Percentiles rank a stretch among this genome's conserved stretches.
phyloP scores from a whole-genome alignment of 345 rosid species.

The Eutrema heterophyllum region DNA sequence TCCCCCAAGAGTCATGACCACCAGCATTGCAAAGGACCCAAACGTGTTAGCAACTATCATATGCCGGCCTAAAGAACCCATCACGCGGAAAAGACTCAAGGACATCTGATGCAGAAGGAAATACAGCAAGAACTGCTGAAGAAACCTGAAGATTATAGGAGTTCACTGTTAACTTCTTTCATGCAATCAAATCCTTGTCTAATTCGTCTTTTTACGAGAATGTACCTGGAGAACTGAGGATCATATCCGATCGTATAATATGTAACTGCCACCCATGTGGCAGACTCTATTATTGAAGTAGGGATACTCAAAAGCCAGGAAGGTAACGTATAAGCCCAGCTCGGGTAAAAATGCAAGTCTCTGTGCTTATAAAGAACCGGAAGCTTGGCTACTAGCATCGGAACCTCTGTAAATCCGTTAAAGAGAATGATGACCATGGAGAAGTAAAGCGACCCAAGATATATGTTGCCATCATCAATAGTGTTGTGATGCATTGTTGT shows the following conservation, averaged over 20 bases:
- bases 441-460: slow-evolving; percentile 83
- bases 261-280: slow-evolving; percentile 87
- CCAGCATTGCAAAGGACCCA: slow-evolving; percentile 97
- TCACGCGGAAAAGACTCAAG: slow-evolving; percentile 84
- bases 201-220: background rate
- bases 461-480: slow-evolving; percentile 83
- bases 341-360: slow-evolving; percentile 91
- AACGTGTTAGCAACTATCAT: slow-evolving; percentile 98
- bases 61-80: slow-evolving; percentile 90
- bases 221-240: slow-evolving; percentile 68
- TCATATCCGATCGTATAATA: slow-evolving; percentile 91
- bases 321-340: slow-evolving; percentile 93
- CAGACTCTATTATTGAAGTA: slow-evolving; percentile 84
- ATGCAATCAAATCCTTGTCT: background rate
- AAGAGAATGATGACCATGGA: slow-evolving; percentile 98
- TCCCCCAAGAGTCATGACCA: slow-evolving; percentile 97
- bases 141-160: slow-evolving; percentile 58
- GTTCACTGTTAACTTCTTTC: background rate
- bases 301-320: slow-evolving; percentile 89
- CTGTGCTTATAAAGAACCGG: slow-evolving; percentile 95
- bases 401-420: slow-evolving; percentile 96
- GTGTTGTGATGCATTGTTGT: slow-evolving; percentile 76
- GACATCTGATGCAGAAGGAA: slow-evolving; percentile 97
- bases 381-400: slow-evolving; percentile 95
- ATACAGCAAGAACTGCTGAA: slow-evolving; percentile 73